These are phyloP conservation scores for Escallonia rubra DNA, from an alignment of 129 eudicot genomes.

Conservation along the genomic window DNA sequence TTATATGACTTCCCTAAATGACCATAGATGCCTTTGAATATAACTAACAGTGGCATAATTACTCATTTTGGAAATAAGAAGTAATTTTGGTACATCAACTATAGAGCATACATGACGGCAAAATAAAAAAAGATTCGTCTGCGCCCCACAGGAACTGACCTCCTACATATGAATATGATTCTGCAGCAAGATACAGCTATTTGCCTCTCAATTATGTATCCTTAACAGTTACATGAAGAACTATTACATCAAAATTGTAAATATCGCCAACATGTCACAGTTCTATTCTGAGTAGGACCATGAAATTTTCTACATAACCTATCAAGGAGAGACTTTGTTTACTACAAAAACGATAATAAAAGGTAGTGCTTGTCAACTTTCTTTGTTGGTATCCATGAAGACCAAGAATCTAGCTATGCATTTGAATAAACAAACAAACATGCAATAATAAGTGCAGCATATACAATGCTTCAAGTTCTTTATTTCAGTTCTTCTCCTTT, in stretches of 20 bases:
- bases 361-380: not conserved
- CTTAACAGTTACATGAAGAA: conserved; percentile 9
- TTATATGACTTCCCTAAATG: too few relatives aligned
- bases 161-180: conserved; percentile 4
- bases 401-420: conserved; percentile 15
- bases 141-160: conserved; percentile 1
- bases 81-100: too few relatives aligned
- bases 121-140: not conserved
- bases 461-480: conserved; percentile 12
- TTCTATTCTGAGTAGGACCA: conserved; percentile 4
- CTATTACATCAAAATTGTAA: conserved; percentile 17
- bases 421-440: conserved; percentile 34
- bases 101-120: too few relatives aligned
- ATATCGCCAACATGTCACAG: conserved; percentile 26
- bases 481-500: conserved; percentile 15
- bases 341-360: conserved; percentile 12
- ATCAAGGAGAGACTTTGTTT: conserved; percentile 7
- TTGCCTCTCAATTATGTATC: not conserved
- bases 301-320: not conserved
- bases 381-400: not conserved
- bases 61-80: not conserved
- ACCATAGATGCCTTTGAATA: too few relatives aligned
- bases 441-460: conserved; percentile 26
- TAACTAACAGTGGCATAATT: conserved; percentile 1
- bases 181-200: conserved; percentile 26